Conservation (phyloP, 2,329 filamentous ascomycete genomes). For the Plectosphaerella cucumerina region DNA sequence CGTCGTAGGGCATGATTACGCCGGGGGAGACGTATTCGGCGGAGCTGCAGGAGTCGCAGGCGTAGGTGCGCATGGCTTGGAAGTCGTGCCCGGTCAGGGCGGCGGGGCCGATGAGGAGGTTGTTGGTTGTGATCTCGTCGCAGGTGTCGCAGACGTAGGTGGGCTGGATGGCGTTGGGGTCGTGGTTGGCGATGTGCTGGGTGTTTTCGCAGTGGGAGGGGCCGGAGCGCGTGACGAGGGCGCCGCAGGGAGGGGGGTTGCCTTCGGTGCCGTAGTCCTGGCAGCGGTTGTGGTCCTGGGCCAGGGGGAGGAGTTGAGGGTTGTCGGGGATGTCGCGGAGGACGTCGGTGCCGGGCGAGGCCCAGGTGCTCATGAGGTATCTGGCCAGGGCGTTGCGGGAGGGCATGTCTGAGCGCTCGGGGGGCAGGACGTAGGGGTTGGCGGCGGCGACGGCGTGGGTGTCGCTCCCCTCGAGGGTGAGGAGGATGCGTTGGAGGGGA, state of each 20-base stretch:
- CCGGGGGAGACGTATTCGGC: background rate
- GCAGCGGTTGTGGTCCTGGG: background rate
- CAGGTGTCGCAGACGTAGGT: slow-evolving; percentile 19
- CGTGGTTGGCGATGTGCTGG: slow-evolving; percentile 5
- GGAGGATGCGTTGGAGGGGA: background rate
- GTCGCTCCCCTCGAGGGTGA: slow-evolving; percentile 1
- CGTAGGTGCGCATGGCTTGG: slow-evolving; percentile 29
- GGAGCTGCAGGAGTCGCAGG: slow-evolving; percentile 26
- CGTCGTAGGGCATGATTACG: background rate
- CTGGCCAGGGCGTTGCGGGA: background rate
- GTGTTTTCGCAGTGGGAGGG: slow-evolving; percentile 14
- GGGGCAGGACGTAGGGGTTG: background rate
- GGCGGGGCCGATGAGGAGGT: slow-evolving; percentile 11
- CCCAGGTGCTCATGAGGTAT: slow-evolving; percentile 6
- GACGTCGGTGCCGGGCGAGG: slow-evolving; percentile 8
- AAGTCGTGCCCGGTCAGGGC: slow-evolving; percentile 17
- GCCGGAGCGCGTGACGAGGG: background rate
- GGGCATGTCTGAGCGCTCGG: background rate
- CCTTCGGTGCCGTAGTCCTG: slow-evolving; percentile 2
- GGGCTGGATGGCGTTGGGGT: background rate
- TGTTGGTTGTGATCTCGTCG: slow-evolving; percentile 11
- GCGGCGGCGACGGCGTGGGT: background rate
- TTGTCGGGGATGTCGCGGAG: slow-evolving; percentile 10
- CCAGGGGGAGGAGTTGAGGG: background rate
- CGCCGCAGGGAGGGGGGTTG: background rate